Evolutionary conservation across 148 eudicot species (phyloP), one percentile per base, ranked within the genome.

Genomic region (Camellia japonica): DNA sequence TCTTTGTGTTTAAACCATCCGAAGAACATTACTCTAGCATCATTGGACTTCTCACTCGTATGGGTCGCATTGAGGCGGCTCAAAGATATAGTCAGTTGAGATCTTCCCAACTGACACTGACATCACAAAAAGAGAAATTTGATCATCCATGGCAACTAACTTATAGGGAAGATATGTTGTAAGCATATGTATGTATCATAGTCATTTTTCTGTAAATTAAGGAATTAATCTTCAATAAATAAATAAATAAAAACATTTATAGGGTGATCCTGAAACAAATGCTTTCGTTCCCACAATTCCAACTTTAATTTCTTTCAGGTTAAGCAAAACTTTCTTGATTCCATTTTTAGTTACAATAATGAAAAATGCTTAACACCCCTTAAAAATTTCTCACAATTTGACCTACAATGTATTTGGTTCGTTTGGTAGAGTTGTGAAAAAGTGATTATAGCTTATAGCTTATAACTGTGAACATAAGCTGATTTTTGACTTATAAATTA

Each of bases 51-150:
- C 87, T 92, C 72, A 82, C 79, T 63, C 85, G 89, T 55, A 30
- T 73, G 2, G 97, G 94, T 76, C 92, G 82, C 5, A 52, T 67
- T 2, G 82, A 86, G 78, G 96, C 89, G 80, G 97, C 93, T 78
- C 80, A 94, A 79, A 83, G 79, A 58, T 92, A 88, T 78, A 78
- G 81, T 70, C 81, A 62, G 71, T 73, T 86, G 79, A 82, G 88
- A 78, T 81, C 93, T 47, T 83, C 82, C 68, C 47, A 30, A 1
- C 1, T 30, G 38, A 30, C 38, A 30, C 1, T 88, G 71, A 16
- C 71, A 7, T 65, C n/a, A 20, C 46, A 30, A 47, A 46, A 75
- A 4, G 78, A 73, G 62, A 58, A 51, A 49, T n/a, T 9, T 30
- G 46, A 49, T 51, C 38, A 30, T 10, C 19, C 38, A 1, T 30